Percentiles rank a stretch among this genome's conserved stretches.
phyloP scores from a whole-genome alignment of 2,329 filamentous ascomycete genomes.

The Aureobasidium namibiae region DNA sequence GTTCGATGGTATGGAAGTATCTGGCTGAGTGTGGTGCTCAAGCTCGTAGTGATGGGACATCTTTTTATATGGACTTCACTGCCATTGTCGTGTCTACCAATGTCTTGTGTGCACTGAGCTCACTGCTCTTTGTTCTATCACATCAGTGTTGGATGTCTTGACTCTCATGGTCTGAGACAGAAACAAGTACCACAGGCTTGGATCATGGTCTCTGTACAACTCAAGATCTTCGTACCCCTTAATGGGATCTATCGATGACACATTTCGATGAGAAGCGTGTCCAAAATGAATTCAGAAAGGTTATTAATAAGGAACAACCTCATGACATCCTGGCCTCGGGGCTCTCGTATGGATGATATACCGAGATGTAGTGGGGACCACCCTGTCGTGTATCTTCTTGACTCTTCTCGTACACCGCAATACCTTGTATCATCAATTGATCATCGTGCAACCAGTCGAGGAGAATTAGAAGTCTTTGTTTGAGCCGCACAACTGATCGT shows the following conservation, averaged over 20 bases:
- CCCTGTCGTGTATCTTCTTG: background rate
- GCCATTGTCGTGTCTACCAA: background rate
- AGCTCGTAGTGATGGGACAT: too few relatives aligned
- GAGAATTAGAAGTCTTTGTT: too few relatives aligned
- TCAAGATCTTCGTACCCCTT: too few relatives aligned
- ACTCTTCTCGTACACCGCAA: background rate
- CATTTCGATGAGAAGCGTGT: too few relatives aligned
- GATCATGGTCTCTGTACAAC: background rate
- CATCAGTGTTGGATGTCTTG: background rate
- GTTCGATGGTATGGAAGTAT: background rate
- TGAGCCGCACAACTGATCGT: too few relatives aligned
- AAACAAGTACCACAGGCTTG: background rate
- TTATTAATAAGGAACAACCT: too few relatives aligned
- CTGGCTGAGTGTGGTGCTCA: background rate
- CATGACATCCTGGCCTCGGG: background rate
- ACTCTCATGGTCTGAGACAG: background rate
- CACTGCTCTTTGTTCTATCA: background rate
- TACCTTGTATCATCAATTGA: too few relatives aligned
- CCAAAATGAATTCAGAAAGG: too few relatives aligned
- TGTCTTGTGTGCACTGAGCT: background rate
- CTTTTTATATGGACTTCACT: background rate
- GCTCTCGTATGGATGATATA: background rate
- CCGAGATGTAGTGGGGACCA: background rate
- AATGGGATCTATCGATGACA: too few relatives aligned
- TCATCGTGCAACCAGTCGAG: too few relatives aligned